Percentiles rank a stretch among this genome's conserved stretches.
These are phyloP conservation scores for Pythium coloratum DNA, from an alignment of 352 stramenopile species.

Conservation along the genomic window DNA sequence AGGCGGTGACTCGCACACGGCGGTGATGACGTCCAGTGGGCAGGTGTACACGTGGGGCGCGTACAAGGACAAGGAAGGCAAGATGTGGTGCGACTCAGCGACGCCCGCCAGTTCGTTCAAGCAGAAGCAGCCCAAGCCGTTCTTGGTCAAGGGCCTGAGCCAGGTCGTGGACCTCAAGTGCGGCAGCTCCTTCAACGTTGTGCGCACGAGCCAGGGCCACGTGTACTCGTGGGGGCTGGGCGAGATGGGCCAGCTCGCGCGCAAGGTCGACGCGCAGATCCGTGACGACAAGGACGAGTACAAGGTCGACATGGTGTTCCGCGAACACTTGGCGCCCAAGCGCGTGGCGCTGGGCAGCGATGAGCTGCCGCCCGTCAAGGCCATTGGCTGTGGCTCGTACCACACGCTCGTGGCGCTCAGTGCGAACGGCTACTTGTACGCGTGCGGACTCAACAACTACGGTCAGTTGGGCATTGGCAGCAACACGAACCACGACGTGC, in stretches of 20 bases:
- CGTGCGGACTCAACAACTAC: constrained; percentile 95
- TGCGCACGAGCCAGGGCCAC: constrained; percentile 79
- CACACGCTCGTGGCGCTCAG: constrained; percentile 77
- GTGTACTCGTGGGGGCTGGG: constrained; percentile 93
- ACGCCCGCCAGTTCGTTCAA: constrained; percentile 75
- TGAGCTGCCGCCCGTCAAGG: constrained; percentile 59
- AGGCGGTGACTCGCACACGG: constrained; percentile 94
- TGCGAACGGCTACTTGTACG: constrained; percentile 85
- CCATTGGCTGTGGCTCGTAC: constrained; percentile 88
- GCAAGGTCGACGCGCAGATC: constrained; percentile 60
- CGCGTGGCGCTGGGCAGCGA: constrained; percentile 60
- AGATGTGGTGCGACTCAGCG: constrained; percentile 86
- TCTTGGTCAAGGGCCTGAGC: constrained; percentile 54
- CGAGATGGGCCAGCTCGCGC: constrained; percentile 87
- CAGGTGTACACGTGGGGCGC: constrained; percentile 94
- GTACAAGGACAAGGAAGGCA: constrained; percentile 97
- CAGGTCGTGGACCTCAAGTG: constrained; percentile 82
- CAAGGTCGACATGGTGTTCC: constrained; percentile 72
- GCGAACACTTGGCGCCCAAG: constrained; percentile 77
- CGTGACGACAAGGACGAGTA: constrained; percentile 71
- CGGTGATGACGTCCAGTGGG: constrained; percentile 86
- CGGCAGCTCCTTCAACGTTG: constrained; percentile 85
- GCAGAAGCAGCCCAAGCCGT: constrained; percentile 69
- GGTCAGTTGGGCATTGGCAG: constrained; percentile 95
- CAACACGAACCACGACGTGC: constrained; percentile 62